phyloP scores from a whole-genome alignment of 192 early-diverging fungal genomes.

The Funneliformis geosporum region DNA sequence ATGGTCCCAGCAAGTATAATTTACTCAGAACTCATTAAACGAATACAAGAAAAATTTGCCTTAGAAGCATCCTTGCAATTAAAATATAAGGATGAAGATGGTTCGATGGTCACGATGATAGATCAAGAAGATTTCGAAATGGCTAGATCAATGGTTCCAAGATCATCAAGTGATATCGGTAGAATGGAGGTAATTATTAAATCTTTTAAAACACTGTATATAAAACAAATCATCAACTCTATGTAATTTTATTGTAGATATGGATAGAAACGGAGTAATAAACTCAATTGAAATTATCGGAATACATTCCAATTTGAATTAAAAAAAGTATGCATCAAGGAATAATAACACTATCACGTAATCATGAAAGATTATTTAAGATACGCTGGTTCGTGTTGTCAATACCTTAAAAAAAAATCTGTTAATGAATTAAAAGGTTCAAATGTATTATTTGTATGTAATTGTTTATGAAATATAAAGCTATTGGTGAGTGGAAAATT shows the following conservation, averaged over 20 bases:
- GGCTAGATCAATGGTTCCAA: slow-evolving; percentile 36
- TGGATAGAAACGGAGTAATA: not conserved
- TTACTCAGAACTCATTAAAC: slow-evolving; percentile 52
- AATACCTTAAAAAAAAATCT: not conserved
- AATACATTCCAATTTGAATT: no score
- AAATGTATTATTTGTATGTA: not conserved
- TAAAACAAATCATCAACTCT: not conserved
- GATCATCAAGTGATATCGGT: not conserved
- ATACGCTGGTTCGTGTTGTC: not conserved
- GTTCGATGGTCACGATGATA: slow-evolving; percentile 81
- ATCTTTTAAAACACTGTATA: not conserved
- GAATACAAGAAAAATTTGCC: slow-evolving; percentile 66
- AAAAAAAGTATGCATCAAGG: not conserved
- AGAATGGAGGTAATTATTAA: slow-evolving; percentile 28
- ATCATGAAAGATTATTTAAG: not conserved
- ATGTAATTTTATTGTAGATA: not conserved
- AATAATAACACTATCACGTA: not conserved
- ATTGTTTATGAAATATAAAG: not conserved
- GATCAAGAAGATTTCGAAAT: slow-evolving; percentile 90
- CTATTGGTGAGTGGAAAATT: not conserved
- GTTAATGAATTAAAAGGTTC: not conserved
- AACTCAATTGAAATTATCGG: not conserved
- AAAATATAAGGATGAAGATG: slow-evolving; percentile 87
- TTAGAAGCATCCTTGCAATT: slow-evolving; percentile 53
- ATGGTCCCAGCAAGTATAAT: slow-evolving; percentile 53